phyloP scores from a whole-genome alignment of 2,329 filamentous ascomycete genomes.

The Chrysoporthe cubensis region DNA sequence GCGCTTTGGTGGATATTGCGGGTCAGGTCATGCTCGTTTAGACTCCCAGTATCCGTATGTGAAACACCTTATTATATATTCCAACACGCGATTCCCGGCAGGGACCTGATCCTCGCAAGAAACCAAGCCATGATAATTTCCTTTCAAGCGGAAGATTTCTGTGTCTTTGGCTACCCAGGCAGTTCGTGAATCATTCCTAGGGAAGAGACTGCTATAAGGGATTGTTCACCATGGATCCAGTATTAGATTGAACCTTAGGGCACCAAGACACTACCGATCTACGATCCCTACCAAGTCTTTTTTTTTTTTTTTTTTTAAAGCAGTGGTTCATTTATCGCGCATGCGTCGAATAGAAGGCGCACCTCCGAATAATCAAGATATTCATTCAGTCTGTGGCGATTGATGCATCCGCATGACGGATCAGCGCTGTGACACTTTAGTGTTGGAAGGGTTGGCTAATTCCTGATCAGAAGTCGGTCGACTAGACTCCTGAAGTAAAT shows the following conservation, averaged over 20 bases:
- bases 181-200: too few species aligned
- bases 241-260: too few species aligned
- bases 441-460: too few species aligned
- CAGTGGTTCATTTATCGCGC: background rate
- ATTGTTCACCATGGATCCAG: too few species aligned
- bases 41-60: background rate
- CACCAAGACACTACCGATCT: too few species aligned
- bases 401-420: background rate
- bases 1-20: conserved; percentile 14
- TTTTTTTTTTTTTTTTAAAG: background rate
- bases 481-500: too few species aligned
- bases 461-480: too few species aligned
- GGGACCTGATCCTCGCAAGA: background rate
- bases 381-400: background rate
- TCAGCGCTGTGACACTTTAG: background rate
- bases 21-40: conserved; percentile 16
- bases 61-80: conserved; percentile 20
- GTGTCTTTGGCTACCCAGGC: too few species aligned
- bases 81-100: background rate
- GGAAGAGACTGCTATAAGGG: too few species aligned
- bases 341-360: background rate
- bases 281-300: too few species aligned
- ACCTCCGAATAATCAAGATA: background rate
- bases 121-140: too few species aligned
- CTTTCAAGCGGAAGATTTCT: background rate